phyloP scores from a whole-genome alignment of 768 basidiomycete genomes.

The Mycena crocata region DNA sequence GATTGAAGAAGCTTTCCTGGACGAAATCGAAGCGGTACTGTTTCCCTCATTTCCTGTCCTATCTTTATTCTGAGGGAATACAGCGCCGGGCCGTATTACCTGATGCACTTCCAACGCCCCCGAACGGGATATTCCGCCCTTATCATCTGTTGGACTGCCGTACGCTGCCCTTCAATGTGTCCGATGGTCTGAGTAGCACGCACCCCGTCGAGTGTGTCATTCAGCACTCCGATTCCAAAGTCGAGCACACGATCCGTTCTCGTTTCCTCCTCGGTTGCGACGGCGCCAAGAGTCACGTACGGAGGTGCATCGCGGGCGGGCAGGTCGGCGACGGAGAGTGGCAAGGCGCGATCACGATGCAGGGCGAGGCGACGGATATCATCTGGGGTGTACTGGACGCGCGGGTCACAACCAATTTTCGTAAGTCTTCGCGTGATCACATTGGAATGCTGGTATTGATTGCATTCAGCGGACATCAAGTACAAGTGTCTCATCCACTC shows the following conservation, averaged over 20 bases:
- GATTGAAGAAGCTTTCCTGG: conserved; percentile 33
- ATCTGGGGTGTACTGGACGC: conserved; percentile 66
- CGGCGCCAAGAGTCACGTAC: conserved; percentile 61
- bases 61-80: not conserved
- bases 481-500: conserved; percentile 60
- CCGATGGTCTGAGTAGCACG: conserved; percentile 24
- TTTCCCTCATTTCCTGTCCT: not conserved
- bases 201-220: conserved; percentile 32
- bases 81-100: conserved; percentile 30
- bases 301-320: conserved; percentile 38
- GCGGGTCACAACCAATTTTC: conserved; percentile 59
- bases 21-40: conserved; percentile 31
- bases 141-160: conserved; percentile 27
- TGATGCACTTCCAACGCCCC: conserved; percentile 23
- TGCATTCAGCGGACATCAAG: conserved; percentile 57
- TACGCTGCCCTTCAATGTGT: conserved; percentile 14
- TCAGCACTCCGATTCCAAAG: conserved; percentile 27
- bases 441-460: not conserved
- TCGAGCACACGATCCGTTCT: conserved; percentile 30
- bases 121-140: conserved; percentile 28
- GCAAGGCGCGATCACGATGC: conserved; percentile 54
- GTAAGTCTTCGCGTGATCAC: conserved; percentile 47
- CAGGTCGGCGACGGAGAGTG: conserved; percentile 40
- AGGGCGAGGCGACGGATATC: conserved; percentile 59
- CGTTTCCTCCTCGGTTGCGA: conserved; percentile 21